phyloP scores from a whole-genome alignment of 441 rosid genomes.

The Croton laevigatus region DNA sequence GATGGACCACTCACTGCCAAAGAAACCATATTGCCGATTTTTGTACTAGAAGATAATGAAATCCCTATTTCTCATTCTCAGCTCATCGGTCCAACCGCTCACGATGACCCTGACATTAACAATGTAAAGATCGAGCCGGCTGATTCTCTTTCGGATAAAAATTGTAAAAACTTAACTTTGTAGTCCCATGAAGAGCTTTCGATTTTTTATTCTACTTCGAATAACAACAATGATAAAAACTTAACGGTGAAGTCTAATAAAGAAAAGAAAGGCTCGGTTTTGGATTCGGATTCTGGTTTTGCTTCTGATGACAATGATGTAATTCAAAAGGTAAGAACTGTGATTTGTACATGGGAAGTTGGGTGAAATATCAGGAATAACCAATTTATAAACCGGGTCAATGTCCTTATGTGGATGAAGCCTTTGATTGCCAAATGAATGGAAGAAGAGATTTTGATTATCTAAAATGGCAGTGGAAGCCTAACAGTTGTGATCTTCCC shows the following conservation, averaged over 20 bases:
- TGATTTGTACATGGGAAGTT: slow-evolving; percentile 66
- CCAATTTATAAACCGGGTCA: slow-evolving; percentile 74
- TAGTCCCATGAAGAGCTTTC: slow-evolving; percentile 14
- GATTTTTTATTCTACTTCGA: slow-evolving; percentile 20
- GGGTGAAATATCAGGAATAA: slow-evolving; percentile 64
- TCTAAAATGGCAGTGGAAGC: slow-evolving; percentile 86
- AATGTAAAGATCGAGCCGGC: neutral
- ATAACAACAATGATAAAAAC: slow-evolving; percentile 22
- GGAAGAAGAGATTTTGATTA: slow-evolving; percentile 73
- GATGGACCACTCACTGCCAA: neutral
- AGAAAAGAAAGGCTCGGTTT: slow-evolving; percentile 22
- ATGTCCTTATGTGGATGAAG: slow-evolving; percentile 85
- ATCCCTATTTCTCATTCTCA: slow-evolving; percentile 23
- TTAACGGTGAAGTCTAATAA: neutral
- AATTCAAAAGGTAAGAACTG: slow-evolving; percentile 43
- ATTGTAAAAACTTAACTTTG: slow-evolving; percentile 1
- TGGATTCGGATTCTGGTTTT: slow-evolving; percentile 24
- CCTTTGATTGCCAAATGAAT: slow-evolving; percentile 77
- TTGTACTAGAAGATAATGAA: slow-evolving; percentile 16
- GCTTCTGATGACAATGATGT: slow-evolving; percentile 14
- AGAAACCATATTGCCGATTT: slow-evolving; percentile 7
- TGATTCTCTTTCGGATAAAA: slow-evolving; percentile 14
- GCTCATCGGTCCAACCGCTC: slow-evolving; percentile 8
- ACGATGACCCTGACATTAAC: neutral
- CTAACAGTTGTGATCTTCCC: slow-evolving; percentile 84